phyloP scores from a whole-genome alignment of 208 protist species.

The Trypanosoma grayi region DNA sequence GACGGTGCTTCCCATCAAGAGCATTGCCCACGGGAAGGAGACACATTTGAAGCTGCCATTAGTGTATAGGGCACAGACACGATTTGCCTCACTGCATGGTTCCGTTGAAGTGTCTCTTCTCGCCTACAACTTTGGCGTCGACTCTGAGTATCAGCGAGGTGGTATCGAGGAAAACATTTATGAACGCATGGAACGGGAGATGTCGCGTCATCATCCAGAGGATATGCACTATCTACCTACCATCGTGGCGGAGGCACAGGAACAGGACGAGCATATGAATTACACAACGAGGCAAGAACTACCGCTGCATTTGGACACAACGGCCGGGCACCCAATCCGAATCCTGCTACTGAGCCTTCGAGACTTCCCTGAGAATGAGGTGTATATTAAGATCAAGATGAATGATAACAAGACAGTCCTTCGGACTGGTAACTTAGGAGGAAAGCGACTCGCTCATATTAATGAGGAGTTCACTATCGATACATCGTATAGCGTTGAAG shows the following conservation, averaged over 20 bases:
- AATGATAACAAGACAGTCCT: slow-evolving; percentile 12
- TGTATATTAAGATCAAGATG: slow-evolving; percentile 20
- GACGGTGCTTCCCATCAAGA: slow-evolving; percentile 44
- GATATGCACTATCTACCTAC: slow-evolving; percentile 9
- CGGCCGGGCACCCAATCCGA: background rate
- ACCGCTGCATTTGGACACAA: no score
- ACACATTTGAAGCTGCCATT: slow-evolving; percentile 51
- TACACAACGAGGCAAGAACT: no score
- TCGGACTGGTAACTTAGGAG: slow-evolving; percentile 9
- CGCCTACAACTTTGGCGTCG: slow-evolving; percentile 37
- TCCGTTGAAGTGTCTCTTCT: slow-evolving; percentile 47
- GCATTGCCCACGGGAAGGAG: slow-evolving; percentile 24
- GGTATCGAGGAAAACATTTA: background rate
- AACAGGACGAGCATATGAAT: background rate
- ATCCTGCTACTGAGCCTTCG: slow-evolving; percentile 8
- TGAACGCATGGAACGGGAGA: background rate
- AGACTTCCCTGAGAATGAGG: slow-evolving; percentile 12
- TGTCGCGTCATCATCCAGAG: background rate
- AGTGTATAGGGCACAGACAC: slow-evolving; percentile 37
- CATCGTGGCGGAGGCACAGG: slow-evolving; percentile 2
- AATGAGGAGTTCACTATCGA: slow-evolving; percentile 22
- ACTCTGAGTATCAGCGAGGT: background rate
- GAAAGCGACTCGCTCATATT: background rate
- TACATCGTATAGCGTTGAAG: background rate
- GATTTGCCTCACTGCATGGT: slow-evolving; percentile 40